Conservation (phyloP, 768 basidiomycete genomes). For the Tylopilus rubrobrunneus region DNA sequence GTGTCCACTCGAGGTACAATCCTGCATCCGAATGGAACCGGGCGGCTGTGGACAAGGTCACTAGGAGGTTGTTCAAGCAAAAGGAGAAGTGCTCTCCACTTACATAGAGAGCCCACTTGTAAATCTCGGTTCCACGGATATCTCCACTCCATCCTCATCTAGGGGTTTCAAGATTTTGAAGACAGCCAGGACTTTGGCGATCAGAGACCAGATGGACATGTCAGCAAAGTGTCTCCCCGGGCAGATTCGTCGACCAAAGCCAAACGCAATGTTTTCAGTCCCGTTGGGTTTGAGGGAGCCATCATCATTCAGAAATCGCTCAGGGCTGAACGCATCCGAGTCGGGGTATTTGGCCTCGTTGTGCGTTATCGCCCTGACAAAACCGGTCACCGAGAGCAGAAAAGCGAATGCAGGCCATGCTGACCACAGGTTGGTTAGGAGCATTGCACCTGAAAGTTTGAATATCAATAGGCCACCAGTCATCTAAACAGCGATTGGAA, state of each 20-base stretch:
- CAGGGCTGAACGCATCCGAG: slow-evolving; percentile 35
- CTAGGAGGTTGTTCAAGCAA: neutral
- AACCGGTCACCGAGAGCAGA: too few relatives aligned
- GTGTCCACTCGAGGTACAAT: neutral
- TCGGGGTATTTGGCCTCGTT: slow-evolving; percentile 31
- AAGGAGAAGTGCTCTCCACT: neutral
- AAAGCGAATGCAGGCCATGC: neutral
- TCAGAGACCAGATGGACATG: slow-evolving; percentile 13
- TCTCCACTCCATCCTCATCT: slow-evolving; percentile 7
- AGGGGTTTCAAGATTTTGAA: neutral
- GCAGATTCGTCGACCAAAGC: slow-evolving; percentile 27
- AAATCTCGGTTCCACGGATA: slow-evolving; percentile 13
- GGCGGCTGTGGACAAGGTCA: neutral
- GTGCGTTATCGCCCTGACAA: slow-evolving; percentile 13
- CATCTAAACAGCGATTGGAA: neutral
- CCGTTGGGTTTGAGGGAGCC: slow-evolving; percentile 16
- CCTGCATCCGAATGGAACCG: neutral
- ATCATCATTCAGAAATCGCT: slow-evolving; percentile 34
- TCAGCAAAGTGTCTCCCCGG: slow-evolving; percentile 23
- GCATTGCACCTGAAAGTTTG: neutral
- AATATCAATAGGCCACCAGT: neutral
- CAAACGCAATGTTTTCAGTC: slow-evolving; percentile 10
- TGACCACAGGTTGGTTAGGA: slow-evolving; percentile 8
- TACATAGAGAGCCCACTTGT: slow-evolving; percentile 10
- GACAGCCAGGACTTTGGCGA: slow-evolving; percentile 10